phyloP scores from a whole-genome alignment of 805 yeast genomes.

The Spathaspora boniae region DNA sequence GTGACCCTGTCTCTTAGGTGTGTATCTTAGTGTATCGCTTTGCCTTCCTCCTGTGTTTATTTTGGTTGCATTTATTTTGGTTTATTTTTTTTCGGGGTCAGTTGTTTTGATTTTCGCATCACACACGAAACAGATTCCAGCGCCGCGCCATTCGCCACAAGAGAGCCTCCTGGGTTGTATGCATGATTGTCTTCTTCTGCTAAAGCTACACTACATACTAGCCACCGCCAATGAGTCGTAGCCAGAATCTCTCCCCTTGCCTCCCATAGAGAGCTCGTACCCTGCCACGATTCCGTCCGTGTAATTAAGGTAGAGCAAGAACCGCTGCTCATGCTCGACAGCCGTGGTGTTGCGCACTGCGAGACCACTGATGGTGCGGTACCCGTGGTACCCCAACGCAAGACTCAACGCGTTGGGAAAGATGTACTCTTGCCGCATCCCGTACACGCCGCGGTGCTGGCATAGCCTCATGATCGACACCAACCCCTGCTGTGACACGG shows the following conservation, averaged over 20 bases:
- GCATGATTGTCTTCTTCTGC: too few species aligned
- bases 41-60: background rate
- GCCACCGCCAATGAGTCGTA: too few species aligned
- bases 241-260: background rate
- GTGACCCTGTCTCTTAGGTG: too few species aligned
- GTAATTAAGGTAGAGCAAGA: constrained; percentile 29
- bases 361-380: constrained; percentile 33
- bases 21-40: background rate
- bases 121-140: too few species aligned
- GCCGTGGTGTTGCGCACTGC: constrained; percentile 23
- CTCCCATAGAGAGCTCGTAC: constrained; percentile 14
- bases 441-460: constrained; percentile 32
- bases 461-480: constrained; percentile 36
- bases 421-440: constrained; percentile 42
- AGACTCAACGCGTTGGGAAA: constrained; percentile 34
- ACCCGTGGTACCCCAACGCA: constrained; percentile 24
- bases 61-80: background rate
- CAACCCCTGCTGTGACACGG: constrained; percentile 36
- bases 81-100: background rate
- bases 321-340: constrained; percentile 19
- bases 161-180: too few species aligned
- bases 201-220: too few species aligned
- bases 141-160: too few species aligned
- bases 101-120: too few species aligned
- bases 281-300: constrained; percentile 29